Evolutionary conservation across 2,329 filamentous ascomycete species (phyloP).

Genomic region (Kalaharituber pfeilii): DNA sequence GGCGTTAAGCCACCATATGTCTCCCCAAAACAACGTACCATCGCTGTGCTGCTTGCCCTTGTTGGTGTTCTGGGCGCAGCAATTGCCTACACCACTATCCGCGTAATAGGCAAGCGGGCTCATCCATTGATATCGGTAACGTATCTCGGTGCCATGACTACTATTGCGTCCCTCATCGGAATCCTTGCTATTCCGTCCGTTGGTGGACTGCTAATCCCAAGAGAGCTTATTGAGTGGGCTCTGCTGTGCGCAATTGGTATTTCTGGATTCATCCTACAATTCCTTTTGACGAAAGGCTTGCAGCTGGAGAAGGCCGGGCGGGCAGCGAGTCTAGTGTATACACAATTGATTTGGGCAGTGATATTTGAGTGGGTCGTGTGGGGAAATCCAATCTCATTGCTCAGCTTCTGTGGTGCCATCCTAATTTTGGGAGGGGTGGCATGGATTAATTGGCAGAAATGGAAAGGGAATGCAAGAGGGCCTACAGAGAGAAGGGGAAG

Average conservation of each 20-base stretch:
- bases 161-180: conserved; percentile 45
- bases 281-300: conserved; percentile 62
- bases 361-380: conserved; percentile 47
- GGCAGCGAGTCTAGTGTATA: conserved; percentile 45
- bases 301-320: conserved; percentile 49
- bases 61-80: conserved; percentile 62
- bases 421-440: conserved; percentile 49
- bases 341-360: conserved; percentile 52
- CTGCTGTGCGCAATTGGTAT: conserved; percentile 51
- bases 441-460: conserved; percentile 39
- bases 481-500: background rate
- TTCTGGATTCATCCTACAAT: conserved; percentile 71
- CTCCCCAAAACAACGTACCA: conserved; percentile 47
- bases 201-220: conserved; percentile 40
- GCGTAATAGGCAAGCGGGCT: conserved; percentile 61
- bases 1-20: conserved; percentile 16
- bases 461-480: conserved; percentile 4
- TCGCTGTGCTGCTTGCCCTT: conserved; percentile 53
- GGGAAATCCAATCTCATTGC: conserved; percentile 38
- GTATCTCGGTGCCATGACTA: conserved; percentile 59
- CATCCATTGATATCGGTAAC: conserved; percentile 75
- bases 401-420: conserved; percentile 43
- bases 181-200: conserved; percentile 41
- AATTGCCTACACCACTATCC: conserved; percentile 55
- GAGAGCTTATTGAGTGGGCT: conserved; percentile 41